Evolutionary conservation across 345 rosid species (phyloP), one percentile per base, ranked within the genome.

Genomic region (Pelargonium nanum): DNA sequence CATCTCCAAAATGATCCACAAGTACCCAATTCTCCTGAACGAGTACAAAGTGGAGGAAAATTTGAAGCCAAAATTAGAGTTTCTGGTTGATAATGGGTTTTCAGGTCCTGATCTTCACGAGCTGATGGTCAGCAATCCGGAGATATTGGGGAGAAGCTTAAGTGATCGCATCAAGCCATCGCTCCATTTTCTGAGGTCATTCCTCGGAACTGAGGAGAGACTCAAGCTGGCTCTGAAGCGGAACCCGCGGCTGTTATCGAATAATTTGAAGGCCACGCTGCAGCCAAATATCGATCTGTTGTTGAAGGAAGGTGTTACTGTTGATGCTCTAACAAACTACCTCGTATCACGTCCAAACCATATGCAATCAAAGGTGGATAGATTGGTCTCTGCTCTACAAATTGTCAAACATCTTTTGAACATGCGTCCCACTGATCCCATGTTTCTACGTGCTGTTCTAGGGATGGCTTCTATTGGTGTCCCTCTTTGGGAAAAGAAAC

Each of bases 51-150:
- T 63, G 16, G 48, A 62, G 0, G 30, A 24, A 54, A 71, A 60
- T 24, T 63, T 71, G 2, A 48, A 26, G 53, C 75, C 64, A 12
- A 63, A 71, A 64, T 51, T 71, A 20, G 71, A 67, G 48, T 66
- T 28, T 26, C 24, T 71, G 10, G 44, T 25, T 20, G 22, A 53
- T 0, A 55, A 40, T 10, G 71, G 68, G 0, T 59, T 72, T 8
- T 28, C 40, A 28, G 66, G 61, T 26, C 16, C 16, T 32, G 50
- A 26, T 53, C 61, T 70, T 16, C 61, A 45, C 13, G 57, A 55
- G n/a, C 34, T 59, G n/a, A 50, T 72, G 8, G 51, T 26, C 2
- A 20, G 20, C 19, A 54, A 53, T 56, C 75, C 67, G 6, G 6
- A 2, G 1, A 4, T 70, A 24, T 32, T 65, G 44, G 54, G 15